phyloP scores from a whole-genome alignment of 495 filamentous ascomycete genomes.

The Neurospora intermedia region DNA sequence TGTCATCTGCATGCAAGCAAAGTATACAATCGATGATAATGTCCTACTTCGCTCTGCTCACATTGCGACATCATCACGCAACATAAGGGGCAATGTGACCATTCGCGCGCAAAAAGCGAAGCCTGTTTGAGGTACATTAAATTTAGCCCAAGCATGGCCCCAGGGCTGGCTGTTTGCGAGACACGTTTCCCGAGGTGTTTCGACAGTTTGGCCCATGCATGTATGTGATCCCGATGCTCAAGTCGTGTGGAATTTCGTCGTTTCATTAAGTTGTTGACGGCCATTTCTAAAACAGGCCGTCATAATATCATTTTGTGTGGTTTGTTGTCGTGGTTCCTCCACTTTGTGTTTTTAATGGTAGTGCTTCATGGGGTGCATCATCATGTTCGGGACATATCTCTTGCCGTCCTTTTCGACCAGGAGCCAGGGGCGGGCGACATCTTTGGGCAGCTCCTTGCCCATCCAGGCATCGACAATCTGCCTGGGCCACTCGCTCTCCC shows the following conservation, averaged over 20 bases:
- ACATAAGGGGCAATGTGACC: not conserved
- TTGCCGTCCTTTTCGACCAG: slow-evolving; percentile 12
- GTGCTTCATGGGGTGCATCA: slow-evolving; percentile 26
- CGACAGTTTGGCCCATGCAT: not conserved
- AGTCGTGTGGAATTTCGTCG: not conserved
- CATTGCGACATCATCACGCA: not conserved
- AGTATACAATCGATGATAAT: not conserved
- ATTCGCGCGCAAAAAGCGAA: not conserved
- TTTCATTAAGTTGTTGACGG: not conserved
- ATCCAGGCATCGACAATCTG: slow-evolving; percentile 17
- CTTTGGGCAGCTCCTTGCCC: slow-evolving; percentile 6
- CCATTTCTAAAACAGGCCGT: not conserved
- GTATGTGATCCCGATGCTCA: not conserved
- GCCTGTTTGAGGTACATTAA: not conserved
- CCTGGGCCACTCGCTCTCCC: slow-evolving; percentile 20
- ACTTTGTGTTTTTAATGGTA: not conserved
- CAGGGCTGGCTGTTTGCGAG: not conserved
- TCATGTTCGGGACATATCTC: slow-evolving; percentile 20
- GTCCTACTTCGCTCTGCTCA: not conserved
- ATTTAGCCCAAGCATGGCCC: not conserved
- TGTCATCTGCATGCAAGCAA: not conserved
- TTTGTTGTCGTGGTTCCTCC: not conserved
- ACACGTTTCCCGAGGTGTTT: not conserved
- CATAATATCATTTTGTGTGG: not conserved
- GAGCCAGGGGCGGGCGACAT: slow-evolving; percentile 14